phyloP scores from a whole-genome alignment of 192 early-diverging fungal genomes.

The Linnemannia schmuckeri region DNA sequence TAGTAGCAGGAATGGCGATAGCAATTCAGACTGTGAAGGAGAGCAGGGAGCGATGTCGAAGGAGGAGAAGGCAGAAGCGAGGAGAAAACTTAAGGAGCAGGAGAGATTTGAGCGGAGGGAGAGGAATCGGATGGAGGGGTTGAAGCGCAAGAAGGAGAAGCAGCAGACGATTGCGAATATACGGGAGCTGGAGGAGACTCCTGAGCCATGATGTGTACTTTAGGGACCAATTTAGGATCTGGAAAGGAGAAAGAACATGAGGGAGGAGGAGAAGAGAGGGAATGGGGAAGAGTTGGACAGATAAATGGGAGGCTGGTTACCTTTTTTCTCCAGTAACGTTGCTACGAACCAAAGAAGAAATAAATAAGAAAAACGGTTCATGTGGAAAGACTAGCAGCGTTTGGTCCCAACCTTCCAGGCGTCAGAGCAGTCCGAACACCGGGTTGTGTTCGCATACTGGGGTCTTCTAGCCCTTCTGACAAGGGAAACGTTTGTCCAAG shows the following conservation, averaged over 20 bases:
- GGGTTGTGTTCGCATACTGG: no score
- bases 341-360: no score
- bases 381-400: no score
- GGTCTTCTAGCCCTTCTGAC: no score
- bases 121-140: conserved; percentile 4
- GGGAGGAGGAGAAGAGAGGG: no score
- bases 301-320: no score
- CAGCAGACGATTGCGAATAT: not conserved
- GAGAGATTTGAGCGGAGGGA: not conserved
- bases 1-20: not conserved
- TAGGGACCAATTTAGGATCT: not conserved
- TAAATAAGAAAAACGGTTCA: no score
- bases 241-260: not conserved
- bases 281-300: no score
- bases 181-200: not conserved
- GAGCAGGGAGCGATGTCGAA: not conserved
- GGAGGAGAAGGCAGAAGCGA: conserved; percentile 11
- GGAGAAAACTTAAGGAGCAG: conserved; percentile 5
- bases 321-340: no score
- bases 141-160: not conserved
- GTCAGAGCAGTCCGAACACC: no score
- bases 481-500: no score
- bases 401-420: no score
- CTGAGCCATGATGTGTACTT: not conserved
- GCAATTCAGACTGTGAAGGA: not conserved